phyloP scores from a whole-genome alignment of 1,284 basidiomycete genomes.

The Moesziomyces parantarcticus region DNA sequence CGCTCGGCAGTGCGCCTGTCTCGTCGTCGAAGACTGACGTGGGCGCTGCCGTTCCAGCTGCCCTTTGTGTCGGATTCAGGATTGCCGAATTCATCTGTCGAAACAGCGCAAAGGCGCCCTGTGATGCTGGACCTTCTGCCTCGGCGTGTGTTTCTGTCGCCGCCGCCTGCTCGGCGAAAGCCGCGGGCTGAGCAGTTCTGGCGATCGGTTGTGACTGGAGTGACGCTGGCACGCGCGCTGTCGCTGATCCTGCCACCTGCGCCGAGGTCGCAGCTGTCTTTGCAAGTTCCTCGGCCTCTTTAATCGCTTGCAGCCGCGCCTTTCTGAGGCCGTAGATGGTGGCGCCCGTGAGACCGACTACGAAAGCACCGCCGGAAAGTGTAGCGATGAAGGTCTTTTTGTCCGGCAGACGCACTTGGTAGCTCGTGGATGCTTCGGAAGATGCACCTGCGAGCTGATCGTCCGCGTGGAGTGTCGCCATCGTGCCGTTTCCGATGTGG shows the following conservation, averaged over 20 bases:
- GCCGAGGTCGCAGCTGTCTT: slow-evolving; percentile 5
- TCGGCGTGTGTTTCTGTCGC: neutral
- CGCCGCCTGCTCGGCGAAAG: neutral
- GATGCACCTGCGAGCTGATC: neutral
- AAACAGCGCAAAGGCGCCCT: slow-evolving; percentile 19
- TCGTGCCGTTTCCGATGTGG: neutral
- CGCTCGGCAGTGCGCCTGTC: slow-evolving; percentile 22
- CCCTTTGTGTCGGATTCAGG: slow-evolving; percentile 16
- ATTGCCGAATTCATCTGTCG: slow-evolving; percentile 35
- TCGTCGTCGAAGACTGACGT: slow-evolving; percentile 45
- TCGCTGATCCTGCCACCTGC: neutral
- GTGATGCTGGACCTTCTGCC: neutral
- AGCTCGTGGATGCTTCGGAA: slow-evolving; percentile 27
- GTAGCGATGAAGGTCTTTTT: slow-evolving; percentile 50
- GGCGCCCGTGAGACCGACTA: slow-evolving; percentile 40
- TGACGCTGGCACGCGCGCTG: neutral
- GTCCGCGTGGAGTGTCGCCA: slow-evolving; percentile 11
- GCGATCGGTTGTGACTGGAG: neutral
- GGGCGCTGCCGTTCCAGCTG: slow-evolving; percentile 15
- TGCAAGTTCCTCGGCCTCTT: slow-evolving; percentile 36
- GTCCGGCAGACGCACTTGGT: slow-evolving; percentile 32
- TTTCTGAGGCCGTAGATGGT: slow-evolving; percentile 46
- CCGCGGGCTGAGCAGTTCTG: no score
- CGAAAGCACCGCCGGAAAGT: slow-evolving; percentile 39
- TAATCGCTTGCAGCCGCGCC: slow-evolving; percentile 34